Percentiles rank a stretch among this genome's conserved stretches.
Evolutionary conservation across 495 filamentous ascomycete species (phyloP).

Genomic region (Tuber borchii): DNA sequence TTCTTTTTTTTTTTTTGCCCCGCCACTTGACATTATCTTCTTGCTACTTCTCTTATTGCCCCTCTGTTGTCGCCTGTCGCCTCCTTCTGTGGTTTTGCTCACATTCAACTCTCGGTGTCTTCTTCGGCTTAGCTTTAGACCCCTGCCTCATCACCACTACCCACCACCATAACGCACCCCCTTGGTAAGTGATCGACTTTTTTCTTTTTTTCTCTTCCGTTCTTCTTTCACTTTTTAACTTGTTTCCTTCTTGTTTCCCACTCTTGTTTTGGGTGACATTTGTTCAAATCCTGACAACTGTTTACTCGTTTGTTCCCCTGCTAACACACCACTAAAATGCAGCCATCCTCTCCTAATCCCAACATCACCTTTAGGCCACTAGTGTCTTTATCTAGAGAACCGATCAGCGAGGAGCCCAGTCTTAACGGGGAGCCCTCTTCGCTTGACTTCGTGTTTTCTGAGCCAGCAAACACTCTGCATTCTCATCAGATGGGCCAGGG

Average conservation of each 20-base stretch:
- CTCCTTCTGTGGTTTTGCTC: not conserved
- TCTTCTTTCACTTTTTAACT: not conserved
- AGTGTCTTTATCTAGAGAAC: slow-evolving; percentile 35
- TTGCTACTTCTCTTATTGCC: not conserved
- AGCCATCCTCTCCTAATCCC: slow-evolving; percentile 1
- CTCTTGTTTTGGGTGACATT: not conserved
- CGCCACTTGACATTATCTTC: slow-evolving; percentile 10
- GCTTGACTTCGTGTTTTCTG: slow-evolving; percentile 34
- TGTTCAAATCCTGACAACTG: not conserved
- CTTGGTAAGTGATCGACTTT: not conserved
- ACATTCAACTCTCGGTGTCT: not conserved
- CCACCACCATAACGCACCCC: not conserved
- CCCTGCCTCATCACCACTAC: not conserved
- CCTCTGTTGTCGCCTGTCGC: slow-evolving; percentile 1
- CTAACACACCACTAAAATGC: slow-evolving; percentile 22
- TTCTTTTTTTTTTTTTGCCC: slow-evolving; percentile 45
- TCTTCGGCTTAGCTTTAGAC: not conserved
- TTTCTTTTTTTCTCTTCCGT: not conserved
- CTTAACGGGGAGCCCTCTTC: slow-evolving; percentile 35
- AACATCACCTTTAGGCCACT: slow-evolving; percentile 33
- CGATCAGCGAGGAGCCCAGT: slow-evolving; percentile 39
- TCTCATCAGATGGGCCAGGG: slow-evolving; percentile 42
- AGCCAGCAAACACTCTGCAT: slow-evolving; percentile 39
- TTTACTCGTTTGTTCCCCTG: slow-evolving; percentile 41
- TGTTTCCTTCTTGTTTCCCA: not conserved